Base-by-base conservation (phyloP, 2,329 filamentous ascomycete species). In the Claviceps arundinis region DNA sequence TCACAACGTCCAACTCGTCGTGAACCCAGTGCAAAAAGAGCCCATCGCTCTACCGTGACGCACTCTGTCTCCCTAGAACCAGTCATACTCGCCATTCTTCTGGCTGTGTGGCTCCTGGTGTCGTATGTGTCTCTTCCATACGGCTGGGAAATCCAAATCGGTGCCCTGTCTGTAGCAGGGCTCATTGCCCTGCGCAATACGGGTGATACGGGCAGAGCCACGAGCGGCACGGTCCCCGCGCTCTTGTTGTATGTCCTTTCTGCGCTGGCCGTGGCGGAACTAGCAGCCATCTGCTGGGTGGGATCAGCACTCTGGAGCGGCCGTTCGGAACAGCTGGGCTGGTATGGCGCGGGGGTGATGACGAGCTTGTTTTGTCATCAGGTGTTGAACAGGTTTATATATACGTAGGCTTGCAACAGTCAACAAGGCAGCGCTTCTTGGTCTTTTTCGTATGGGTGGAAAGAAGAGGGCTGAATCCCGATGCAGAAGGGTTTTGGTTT, bases 231-330 rank as follows among this genome's bases (percentile, higher is more conserved):
- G 50, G 13, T 44, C 0, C 63, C 62, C 0, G 57, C 54, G 6
- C 53, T 57, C 7, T 54, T 2, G 61, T 60, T 4, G 37, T 61
- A 3, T 54, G 19, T 49, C 8, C 24, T 60, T 11, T 64, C 65
- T 8, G 57, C 58, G 3, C 38, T 68, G 22, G 64, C 63, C 8
- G 63, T 67, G 0, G 49, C 58, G 0, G 67, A 69, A 54, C 52
- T 69, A 6, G 60, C 62, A 0, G 61, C 59, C 14, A 52, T 68
- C 1, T 69, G 65, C 53, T 68, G 65, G 64, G 57, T 66, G 4
- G 64, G 56, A 1, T 64, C 61, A 55, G 58, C 64, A 47, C 58
- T 62, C 8, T 68, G 64, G 61, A 59, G 57, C 40, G 57, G 55
- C 2, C 56, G 57, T 6, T 38, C 52, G 4, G 56, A 37, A 5